Evolutionary conservation across 2,329 filamentous ascomycete species (phyloP).

Genomic region (Lasiodiplodia sp.): DNA sequence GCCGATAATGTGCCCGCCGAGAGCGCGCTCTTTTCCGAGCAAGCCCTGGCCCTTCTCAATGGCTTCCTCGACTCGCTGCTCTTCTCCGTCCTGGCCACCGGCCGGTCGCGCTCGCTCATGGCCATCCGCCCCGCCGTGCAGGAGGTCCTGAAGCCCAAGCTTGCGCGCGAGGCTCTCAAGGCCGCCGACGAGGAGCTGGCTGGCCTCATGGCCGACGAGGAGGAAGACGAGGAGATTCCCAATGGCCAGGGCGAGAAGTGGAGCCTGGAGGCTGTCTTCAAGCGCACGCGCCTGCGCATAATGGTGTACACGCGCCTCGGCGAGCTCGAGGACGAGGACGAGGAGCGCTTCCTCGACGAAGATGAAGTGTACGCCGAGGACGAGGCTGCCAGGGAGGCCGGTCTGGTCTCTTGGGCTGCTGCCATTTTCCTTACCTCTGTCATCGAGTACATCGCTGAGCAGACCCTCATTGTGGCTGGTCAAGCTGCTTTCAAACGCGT

Average conservation of each 20-base stretch:
- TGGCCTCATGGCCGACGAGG: slow-evolving; percentile 87
- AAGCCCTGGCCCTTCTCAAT: slow-evolving; percentile 82
- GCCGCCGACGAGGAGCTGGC: slow-evolving; percentile 86
- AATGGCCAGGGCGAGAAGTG: slow-evolving; percentile 62
- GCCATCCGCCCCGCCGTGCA: slow-evolving; percentile 81
- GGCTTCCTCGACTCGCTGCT: slow-evolving; percentile 92
- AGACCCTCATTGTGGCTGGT: slow-evolving; percentile 84
- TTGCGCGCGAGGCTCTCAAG: slow-evolving; percentile 83
- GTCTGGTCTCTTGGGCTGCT: slow-evolving; percentile 80
- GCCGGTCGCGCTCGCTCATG: slow-evolving; percentile 78
- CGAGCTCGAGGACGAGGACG: slow-evolving; percentile 97
- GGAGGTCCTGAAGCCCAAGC: slow-evolving; percentile 86
- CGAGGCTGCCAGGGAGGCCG: slow-evolving; percentile 34
- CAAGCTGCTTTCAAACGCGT: slow-evolving; percentile 79
- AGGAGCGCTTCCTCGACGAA: slow-evolving; percentile 83
- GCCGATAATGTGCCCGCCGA: slow-evolving; percentile 64
- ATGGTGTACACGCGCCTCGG: slow-evolving; percentile 98
- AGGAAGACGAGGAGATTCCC: slow-evolving; percentile 61
- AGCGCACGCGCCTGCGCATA: slow-evolving; percentile 86
- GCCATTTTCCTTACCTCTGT: slow-evolving; percentile 97
- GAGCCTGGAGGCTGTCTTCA: slow-evolving; percentile 94
- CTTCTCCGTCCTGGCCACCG: slow-evolving; percentile 83
- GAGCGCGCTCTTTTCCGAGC: slow-evolving; percentile 74
- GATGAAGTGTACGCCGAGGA: slow-evolving; percentile 42
- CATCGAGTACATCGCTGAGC: slow-evolving; percentile 91